Evolutionary conservation across 805 yeast genomes (phyloP).

Genomic region (Candida schatavii): DNA sequence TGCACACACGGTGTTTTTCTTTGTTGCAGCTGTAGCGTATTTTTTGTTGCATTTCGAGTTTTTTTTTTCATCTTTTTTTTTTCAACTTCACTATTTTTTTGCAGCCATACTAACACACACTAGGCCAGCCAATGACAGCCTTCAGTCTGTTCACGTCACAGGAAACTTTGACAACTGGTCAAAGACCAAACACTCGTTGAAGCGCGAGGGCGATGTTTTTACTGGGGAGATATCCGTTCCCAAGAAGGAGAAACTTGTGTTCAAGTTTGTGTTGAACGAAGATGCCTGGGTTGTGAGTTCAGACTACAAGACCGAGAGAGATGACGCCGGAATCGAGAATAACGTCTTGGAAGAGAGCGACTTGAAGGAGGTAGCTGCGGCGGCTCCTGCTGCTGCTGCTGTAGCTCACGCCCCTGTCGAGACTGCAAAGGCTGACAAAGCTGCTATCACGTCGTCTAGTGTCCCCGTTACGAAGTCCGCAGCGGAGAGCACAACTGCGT

Average conservation of each 20-base stretch:
- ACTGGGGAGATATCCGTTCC: constrained; percentile 19
- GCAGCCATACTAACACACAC: constrained; percentile 2
- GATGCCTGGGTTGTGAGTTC: constrained; percentile 26
- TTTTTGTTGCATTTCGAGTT: no score
- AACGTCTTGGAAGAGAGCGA: constrained; percentile 20
- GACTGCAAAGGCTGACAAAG: constrained; percentile 4
- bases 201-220: constrained; percentile 15
- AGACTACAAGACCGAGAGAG: constrained; percentile 15
- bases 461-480: constrained; percentile 6
- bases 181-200: constrained; percentile 17
- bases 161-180: constrained; percentile 44
- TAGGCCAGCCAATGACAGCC: constrained; percentile 9
- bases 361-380: constrained; percentile 8
- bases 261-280: constrained; percentile 38
- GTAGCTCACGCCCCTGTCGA: not conserved
- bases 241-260: constrained; percentile 24
- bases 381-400: not conserved
- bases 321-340: constrained; percentile 24
- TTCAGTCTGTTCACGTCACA: constrained; percentile 30
- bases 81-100: not conserved
- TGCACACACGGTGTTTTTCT: no score
- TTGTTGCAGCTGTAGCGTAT: not conserved
- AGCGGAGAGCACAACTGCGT: constrained; percentile 27
- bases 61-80: no score
- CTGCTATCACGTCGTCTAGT: constrained; percentile 6